Conservation (phyloP, 1,139 yeast species). For the Saccharomyces pastorianus region DNA sequence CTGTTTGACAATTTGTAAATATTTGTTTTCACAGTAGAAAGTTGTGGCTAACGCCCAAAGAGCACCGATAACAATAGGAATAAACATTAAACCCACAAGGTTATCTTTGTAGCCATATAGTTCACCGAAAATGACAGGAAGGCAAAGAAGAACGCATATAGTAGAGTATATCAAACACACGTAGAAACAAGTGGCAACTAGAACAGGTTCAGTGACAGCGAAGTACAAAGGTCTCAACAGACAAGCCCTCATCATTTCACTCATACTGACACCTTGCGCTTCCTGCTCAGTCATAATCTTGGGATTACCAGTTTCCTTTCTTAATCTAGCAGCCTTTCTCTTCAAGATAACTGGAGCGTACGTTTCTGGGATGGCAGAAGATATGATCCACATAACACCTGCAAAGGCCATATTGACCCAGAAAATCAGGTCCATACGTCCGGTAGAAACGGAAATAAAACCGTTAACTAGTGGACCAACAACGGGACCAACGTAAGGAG, state of each 20-base stretch:
- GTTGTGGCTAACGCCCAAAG: constrained; percentile 64
- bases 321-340: constrained; percentile 55
- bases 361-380: constrained; percentile 69
- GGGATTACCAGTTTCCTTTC: constrained; percentile 72
- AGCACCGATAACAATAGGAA: constrained; percentile 85
- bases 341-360: constrained; percentile 82
- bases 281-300: constrained; percentile 90
- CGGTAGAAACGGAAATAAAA: constrained; percentile 63
- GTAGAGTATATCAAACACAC: constrained; percentile 77
- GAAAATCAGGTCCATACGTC: constrained; percentile 59
- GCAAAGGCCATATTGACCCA: constrained; percentile 93
- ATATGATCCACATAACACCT: constrained; percentile 67
- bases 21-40: constrained; percentile 57
- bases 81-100: constrained; percentile 70
- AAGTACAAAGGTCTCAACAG: constrained; percentile 68
- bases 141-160: constrained; percentile 89
- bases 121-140: constrained; percentile 60
- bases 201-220: constrained; percentile 69
- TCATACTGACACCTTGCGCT: constrained; percentile 58
- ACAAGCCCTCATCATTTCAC: constrained; percentile 58
- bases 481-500: constrained; percentile 89
- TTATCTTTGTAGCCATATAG: constrained; percentile 62
- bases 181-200: constrained; percentile 73
- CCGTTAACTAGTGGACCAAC: constrained; percentile 87
- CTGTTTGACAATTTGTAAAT: constrained; percentile 42